These are phyloP conservation scores for Tolypocladium endophyticum DNA, from an alignment of 2,329 filamentous ascomycete genomes.

Conservation along the genomic window DNA sequence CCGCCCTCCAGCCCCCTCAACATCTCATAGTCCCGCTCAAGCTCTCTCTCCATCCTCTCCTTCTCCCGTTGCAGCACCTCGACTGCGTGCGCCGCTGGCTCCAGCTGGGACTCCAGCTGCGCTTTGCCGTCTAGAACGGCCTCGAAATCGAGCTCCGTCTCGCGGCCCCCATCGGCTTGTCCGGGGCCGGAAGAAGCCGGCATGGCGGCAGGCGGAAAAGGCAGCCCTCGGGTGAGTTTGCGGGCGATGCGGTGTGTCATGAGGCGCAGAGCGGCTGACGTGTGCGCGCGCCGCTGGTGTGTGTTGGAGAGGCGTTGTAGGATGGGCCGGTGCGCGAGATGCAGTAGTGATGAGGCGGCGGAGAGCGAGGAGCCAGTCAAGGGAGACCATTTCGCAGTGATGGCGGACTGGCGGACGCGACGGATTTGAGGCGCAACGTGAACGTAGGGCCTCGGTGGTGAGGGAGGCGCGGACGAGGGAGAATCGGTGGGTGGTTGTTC, in stretches of 20 bases:
- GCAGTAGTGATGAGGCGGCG: constrained; percentile 44
- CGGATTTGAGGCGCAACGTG: constrained; percentile 40
- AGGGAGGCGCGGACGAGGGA: constrained; percentile 8
- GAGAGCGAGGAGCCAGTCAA: constrained; percentile 44
- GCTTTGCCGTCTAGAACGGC: constrained; percentile 49
- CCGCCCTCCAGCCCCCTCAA: constrained; percentile 43
- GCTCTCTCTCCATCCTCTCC: constrained; percentile 40
- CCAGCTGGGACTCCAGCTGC: constrained; percentile 46
- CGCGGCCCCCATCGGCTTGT: constrained; percentile 31
- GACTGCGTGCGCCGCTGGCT: constrained; percentile 51
- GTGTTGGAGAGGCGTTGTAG: constrained; percentile 43
- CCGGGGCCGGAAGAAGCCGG: constrained; percentile 5
- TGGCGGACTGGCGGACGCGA: constrained; percentile 49
- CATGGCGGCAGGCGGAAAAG: constrained; percentile 49
- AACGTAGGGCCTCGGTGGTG: constrained; percentile 29
- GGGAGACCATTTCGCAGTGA: constrained; percentile 58
- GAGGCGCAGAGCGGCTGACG: constrained; percentile 42
- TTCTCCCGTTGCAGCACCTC: constrained; percentile 49
- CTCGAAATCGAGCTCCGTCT: constrained; percentile 56
- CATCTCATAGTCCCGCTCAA: constrained; percentile 44
- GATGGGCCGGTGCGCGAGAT: constrained; percentile 50
- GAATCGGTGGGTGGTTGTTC: constrained; percentile 6
- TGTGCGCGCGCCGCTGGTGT: constrained; percentile 38
- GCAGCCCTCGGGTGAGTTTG: constrained; percentile 49
- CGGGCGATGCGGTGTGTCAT: constrained; percentile 44